Evolutionary conservation across 2,329 filamentous ascomycete species (phyloP), one percentile per base, ranked within the genome.

Genomic region (Pestalotiopsis sp.): DNA sequence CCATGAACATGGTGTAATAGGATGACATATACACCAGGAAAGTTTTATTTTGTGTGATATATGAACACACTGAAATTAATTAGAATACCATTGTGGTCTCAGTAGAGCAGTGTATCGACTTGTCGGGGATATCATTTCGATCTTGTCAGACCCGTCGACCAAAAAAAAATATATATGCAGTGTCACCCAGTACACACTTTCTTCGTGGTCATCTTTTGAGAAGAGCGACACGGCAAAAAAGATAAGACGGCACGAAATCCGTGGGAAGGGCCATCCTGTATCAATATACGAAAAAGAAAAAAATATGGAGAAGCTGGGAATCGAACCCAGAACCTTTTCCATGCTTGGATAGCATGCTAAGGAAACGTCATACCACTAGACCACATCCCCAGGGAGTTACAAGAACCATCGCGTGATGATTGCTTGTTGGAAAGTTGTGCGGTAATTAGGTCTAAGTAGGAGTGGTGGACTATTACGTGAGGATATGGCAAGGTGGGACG

Each of bases 251-350:
- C 20, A 23, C 20, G 20, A 23, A 23, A 23, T 23, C 1, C 20
- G 20, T 23, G 20, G 20, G 2, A 23, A 23, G 20, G 20, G 20
- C 20, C 20, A 23, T 23, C 20, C 20, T 23, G 20, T 23, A 23
- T 23, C 20, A 23, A 23, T 36, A 9, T 9, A 36, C 31, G 31
- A 36, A 52, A 52, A 52, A 63, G 4, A 13, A 17, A 68, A 68
- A 57, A 41, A 57, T 62, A 56, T 68, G 67, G 67, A 68, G 67
- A 68, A 56, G 67, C 67, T 66, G 67, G 67, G 67, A 68, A 68
- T 68, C 67, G 67, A 68, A 68, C 67, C 67, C 67, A 66, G 67
- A 68, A 68, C 67, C 67, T 68, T 68, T 68, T 68, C 67, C 67
- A 68, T 68, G 67, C 63, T 56, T 14, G 9, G 3, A n/a, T 36